Conservation (phyloP, 2,329 filamentous ascomycete genomes). For the Sordariomycetes sp. region DNA sequence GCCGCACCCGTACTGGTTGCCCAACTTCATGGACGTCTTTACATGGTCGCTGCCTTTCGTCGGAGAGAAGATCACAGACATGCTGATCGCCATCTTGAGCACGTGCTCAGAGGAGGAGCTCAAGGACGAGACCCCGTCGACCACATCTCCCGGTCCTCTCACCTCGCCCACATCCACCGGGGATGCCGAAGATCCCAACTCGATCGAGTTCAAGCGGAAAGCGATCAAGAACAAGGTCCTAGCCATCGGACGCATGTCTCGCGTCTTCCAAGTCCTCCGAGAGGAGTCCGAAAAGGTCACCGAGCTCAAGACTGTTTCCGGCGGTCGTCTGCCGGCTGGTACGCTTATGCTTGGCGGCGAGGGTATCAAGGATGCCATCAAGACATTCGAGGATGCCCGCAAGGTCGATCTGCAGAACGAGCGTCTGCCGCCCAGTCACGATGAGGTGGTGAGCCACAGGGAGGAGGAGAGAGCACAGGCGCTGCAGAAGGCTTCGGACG, state of each 20-base stretch:
- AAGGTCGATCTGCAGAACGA: slow-evolving; percentile 98
- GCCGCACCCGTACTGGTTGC: slow-evolving; percentile 97
- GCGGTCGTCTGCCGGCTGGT: slow-evolving; percentile 83
- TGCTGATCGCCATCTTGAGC: slow-evolving; percentile 97
- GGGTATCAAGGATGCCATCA: slow-evolving; percentile 97
- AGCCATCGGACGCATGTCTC: slow-evolving; percentile 89
- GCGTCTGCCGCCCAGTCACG: slow-evolving; percentile 80
- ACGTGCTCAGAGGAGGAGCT: slow-evolving; percentile 99
- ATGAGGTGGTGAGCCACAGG: slow-evolving; percentile 78
- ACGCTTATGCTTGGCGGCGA: slow-evolving; percentile 97
- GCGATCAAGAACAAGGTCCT: slow-evolving; percentile 99
- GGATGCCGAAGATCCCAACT: slow-evolving; percentile 62
- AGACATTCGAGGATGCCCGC: slow-evolving; percentile 88
- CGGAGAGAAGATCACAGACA: slow-evolving; percentile 97
- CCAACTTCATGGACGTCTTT: slow-evolving; percentile 99
- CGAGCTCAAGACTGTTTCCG: slow-evolving; percentile 93
- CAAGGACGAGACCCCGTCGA: slow-evolving; percentile 77
- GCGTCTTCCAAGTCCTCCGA: slow-evolving; percentile 95
- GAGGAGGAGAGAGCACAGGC: slow-evolving; percentile 76
- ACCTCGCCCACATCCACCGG: slow-evolving; percentile 58
- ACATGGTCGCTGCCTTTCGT: slow-evolving; percentile 99
- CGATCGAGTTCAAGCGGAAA: slow-evolving; percentile 85
- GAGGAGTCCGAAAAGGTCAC: slow-evolving; percentile 96
- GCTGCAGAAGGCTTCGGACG: slow-evolving; percentile 73
- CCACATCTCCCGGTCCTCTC: slow-evolving; percentile 57